Percentiles rank a stretch among this genome's conserved stretches.
Conservation (phyloP, 2,329 filamentous ascomycete species). For the Sarocladium oryzae region DNA sequence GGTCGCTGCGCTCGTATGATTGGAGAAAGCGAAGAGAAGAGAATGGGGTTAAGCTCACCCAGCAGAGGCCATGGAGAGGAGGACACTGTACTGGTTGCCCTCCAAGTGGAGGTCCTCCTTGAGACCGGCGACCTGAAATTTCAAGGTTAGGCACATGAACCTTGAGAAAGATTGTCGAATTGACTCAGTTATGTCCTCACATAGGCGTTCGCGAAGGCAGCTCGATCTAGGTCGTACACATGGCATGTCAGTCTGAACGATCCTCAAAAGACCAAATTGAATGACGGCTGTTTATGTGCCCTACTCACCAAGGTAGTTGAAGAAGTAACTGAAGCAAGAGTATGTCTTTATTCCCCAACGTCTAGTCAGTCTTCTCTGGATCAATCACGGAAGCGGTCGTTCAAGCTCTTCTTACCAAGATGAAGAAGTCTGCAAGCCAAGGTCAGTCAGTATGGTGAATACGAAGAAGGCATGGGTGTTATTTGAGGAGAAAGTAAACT, state of each 20-base stretch:
- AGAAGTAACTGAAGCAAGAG: constrained; percentile 16
- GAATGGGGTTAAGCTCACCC: constrained; percentile 18
- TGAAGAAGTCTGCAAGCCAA: constrained; percentile 10
- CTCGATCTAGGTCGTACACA: constrained; percentile 11
- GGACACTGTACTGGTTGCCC: constrained; percentile 28
- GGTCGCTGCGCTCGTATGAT: too few relatives aligned
- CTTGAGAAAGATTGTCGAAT: background rate
- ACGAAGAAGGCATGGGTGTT: too few relatives aligned
- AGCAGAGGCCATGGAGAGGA: constrained; percentile 16
- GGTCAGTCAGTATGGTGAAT: background rate
- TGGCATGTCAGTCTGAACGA: background rate
- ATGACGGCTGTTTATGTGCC: constrained; percentile 12
- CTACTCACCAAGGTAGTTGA: constrained; percentile 13
- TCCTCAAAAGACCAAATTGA: constrained; percentile 11
- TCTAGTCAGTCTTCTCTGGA: too few relatives aligned
- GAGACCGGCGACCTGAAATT: constrained; percentile 25
- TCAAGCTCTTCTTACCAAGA: constrained; percentile 9
- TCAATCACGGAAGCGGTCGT: too few relatives aligned
- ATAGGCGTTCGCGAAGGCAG: constrained; percentile 31
- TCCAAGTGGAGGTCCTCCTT: constrained; percentile 36
- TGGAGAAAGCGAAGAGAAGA: too few relatives aligned
- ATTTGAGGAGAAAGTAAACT: background rate
- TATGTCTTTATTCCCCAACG: constrained; percentile 12
- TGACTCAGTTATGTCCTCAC: constrained; percentile 22
- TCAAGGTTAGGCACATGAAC: background rate